Conservation (phyloP, 1,284 basidiomycete genomes). For the Austroboletus niveus region DNA sequence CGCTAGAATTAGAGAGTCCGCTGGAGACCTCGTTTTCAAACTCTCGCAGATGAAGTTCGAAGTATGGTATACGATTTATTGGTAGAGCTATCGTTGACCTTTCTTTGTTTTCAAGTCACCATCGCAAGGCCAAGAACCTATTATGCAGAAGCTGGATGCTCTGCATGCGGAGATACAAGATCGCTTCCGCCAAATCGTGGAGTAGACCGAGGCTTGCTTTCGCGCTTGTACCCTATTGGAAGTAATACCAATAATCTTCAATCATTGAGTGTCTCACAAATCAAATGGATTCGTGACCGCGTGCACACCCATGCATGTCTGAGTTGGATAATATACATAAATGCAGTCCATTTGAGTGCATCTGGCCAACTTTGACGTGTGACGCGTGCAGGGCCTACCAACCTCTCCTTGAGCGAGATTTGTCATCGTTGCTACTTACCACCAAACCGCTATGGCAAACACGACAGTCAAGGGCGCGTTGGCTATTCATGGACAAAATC, state of each 20-base stretch:
- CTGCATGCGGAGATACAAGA: constrained; percentile 84
- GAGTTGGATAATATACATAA: too few species aligned
- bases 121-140: constrained; percentile 79
- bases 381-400: constrained; percentile 14
- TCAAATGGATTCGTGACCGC: not conserved
- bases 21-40: constrained; percentile 90
- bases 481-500: constrained; percentile 92
- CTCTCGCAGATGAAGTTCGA: constrained; percentile 99
- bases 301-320: too few species aligned
- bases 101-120: constrained; percentile 54
- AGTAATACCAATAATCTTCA: constrained; percentile 19
- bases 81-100: constrained; percentile 18
- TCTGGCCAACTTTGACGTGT: too few species aligned
- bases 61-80: constrained; percentile 43
- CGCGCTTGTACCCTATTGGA: constrained; percentile 20
- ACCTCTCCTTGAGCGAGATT: not conserved
- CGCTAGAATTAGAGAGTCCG: constrained; percentile 85
- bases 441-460: constrained; percentile 69
- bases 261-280: not conserved
- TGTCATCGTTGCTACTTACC: not conserved
- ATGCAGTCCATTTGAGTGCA: too few species aligned
- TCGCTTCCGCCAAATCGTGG: constrained; percentile 83
- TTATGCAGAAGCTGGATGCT: constrained; percentile 78
- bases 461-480: constrained; percentile 81
- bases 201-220: constrained; percentile 43